Evolutionary conservation across 2,329 filamentous ascomycete species (phyloP), one percentile per base, ranked within the genome.

Genomic region (Nemania abortiva): DNA sequence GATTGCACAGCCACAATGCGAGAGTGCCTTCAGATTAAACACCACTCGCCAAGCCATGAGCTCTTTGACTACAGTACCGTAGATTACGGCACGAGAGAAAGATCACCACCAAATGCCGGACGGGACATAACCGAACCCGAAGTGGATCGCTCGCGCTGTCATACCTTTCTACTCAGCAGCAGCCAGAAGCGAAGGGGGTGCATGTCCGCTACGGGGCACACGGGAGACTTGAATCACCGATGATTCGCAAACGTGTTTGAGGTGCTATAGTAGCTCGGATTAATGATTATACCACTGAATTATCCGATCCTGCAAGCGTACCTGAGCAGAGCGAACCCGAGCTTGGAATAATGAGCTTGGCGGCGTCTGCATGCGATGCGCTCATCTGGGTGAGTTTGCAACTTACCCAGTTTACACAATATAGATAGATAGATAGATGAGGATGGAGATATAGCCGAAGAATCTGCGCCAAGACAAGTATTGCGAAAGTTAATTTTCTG

Each of bases 211-310:
- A 70, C 52, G 42, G 42, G 42, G 42, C 42, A 47, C 45, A 10
- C 24, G 37, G 63, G 57, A 61, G 54, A 72, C 47, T 56, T 70
- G 70, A 73, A 74, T 69, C 69, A 71, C 58, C 65, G 63, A 71
- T 69, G 66, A 66, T 70, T 65, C 66, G 62, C 45, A 42, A 56
- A 66, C 37, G 37, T 50, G 72, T 74, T 70, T 72, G 64, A 74
- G 58, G 42, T 70, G 57, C 49, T 59, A 52, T 68, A 60, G 57
- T 45, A 27, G 58, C 31, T 67, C 50, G 34, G 45, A 68, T 47
- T 45, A 66, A 68, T 54, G 22, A 39, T 50, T 52, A 13, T 57
- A 29, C 20, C 20, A 42, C 7, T 42, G 27, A 37, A 9, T 11
- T 37, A 18, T 24, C 34, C 3, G 34, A 42, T 27, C n/a, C 13